Conservation (phyloP, 108 stramenopile genomes). For the Skeletonema tropicum region DNA sequence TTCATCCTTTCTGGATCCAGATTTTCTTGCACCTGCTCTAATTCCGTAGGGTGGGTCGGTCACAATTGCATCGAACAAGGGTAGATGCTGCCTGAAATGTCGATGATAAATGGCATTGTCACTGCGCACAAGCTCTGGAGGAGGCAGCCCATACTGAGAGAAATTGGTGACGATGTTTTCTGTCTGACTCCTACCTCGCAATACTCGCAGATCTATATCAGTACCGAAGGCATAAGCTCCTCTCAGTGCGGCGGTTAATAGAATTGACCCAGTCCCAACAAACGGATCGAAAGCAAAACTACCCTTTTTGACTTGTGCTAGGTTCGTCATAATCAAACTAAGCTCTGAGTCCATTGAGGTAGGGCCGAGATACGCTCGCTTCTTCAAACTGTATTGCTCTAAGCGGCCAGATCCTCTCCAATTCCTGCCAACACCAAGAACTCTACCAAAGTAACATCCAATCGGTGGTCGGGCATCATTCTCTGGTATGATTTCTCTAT, state of each 20-base stretch:
- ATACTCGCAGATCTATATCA: conserved; percentile 94
- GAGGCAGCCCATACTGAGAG: conserved; percentile 82
- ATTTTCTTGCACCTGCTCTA: conserved; percentile 94
- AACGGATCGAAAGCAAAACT: conserved; percentile 93
- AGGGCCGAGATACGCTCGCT: conserved; percentile 93
- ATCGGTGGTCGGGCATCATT: conserved; percentile 71
- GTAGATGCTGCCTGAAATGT: conserved; percentile 67
- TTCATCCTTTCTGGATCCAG: conserved; percentile 57
- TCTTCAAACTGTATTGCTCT: conserved; percentile 88
- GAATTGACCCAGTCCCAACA: conserved; percentile 96
- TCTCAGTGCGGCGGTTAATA: conserved; percentile 86
- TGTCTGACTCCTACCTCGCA: conserved; percentile 77
- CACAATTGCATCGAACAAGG: conserved; percentile 86
- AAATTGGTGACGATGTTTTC: conserved; percentile 87
- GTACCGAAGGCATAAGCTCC: conserved; percentile 92
- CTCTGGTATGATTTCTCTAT: conserved; percentile 59
- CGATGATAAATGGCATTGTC: conserved; percentile 91
- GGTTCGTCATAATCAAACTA: conserved; percentile 93
- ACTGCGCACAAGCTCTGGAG: conserved; percentile 90
- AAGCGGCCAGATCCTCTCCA: conserved; percentile 61
- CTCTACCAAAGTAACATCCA: conserved; percentile 80
- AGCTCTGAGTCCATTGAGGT: conserved; percentile 98
- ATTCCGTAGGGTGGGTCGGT: conserved; percentile 89
- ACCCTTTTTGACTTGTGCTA: conserved; percentile 66
- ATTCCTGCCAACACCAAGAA: conserved; percentile 65